Evolutionary conservation across 305 asterid species (phyloP), one percentile per base, ranked within the genome.

Genomic region (Rubia tinctorum): DNA sequence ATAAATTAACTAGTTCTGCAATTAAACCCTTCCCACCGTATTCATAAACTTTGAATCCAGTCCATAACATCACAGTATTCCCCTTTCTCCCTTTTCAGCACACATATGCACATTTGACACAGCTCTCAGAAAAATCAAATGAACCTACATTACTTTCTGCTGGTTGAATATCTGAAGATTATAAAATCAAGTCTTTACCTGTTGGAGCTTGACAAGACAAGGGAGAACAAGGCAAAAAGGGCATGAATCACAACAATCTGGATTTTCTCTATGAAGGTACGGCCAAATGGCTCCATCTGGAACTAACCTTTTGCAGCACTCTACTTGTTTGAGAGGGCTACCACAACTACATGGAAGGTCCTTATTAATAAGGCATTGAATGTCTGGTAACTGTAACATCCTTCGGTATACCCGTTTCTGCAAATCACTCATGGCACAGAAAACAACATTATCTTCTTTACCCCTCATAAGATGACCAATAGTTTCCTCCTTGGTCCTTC

Each of bases 381-480:
- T 84, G 63, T 95, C 99, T 34, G 99, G 98, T 66, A 95, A 81
- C 88, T 84, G 95, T 75, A 95, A 76, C 56, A 82, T 85, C 82
- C 98, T 86, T 80, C 82, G 88, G 76, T 95, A 95, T 80, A 89
- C 96, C 76, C 92, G 89, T 83, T 86, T 95, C 80, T 95, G 99
- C 82, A 95, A 71, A 68, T 88, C 94, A 59, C 96, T 95, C 99
- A 95, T 90, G 43, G 95, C 93, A 82, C 98, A 95, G 77, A 90
- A 95, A 49, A 95, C 99, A 62, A 92, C 88, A 71, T 95, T 95
- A 75, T 95, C 99, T 81, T 92, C 99, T 86, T 95, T 95, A 58
- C 99, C 99, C 93, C 85, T 81, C 98, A 95, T 90, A 76, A 95
- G 96, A 80, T 92, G 99, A 74, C 98, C 98, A 42, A 95, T 95